phyloP scores from a whole-genome alignment of 805 yeast species.

The Candida succiphila region DNA sequence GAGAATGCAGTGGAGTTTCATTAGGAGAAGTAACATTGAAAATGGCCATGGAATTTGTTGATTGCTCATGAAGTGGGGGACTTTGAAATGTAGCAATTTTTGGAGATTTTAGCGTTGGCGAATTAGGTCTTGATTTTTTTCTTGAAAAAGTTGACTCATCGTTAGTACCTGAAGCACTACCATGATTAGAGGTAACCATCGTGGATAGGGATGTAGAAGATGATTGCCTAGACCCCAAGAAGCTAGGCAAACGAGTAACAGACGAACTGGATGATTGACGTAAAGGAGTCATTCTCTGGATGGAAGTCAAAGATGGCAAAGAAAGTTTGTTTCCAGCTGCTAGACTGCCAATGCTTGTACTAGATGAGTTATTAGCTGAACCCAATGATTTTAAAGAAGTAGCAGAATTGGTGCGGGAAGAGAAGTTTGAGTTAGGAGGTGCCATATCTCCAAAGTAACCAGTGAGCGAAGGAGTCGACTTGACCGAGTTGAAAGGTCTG shows the following conservation, averaged over 20 bases:
- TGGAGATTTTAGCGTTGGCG: slow-evolving; percentile 16
- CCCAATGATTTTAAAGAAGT: slow-evolving; percentile 21
- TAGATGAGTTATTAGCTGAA: slow-evolving; percentile 18
- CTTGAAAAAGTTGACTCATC: slow-evolving; percentile 32
- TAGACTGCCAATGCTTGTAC: slow-evolving; percentile 6
- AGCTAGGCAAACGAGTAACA: slow-evolving; percentile 11
- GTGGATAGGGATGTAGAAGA: slow-evolving; percentile 15
- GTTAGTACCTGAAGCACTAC: slow-evolving; percentile 18
- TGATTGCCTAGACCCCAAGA: slow-evolving; percentile 7
- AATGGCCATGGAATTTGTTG: slow-evolving; percentile 15
- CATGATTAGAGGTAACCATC: slow-evolving; percentile 7
- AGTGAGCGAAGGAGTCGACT: slow-evolving; percentile 13
- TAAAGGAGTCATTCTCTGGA: slow-evolving; percentile 58
- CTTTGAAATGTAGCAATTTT: slow-evolving; percentile 10
- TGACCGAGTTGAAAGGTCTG: slow-evolving; percentile 10
- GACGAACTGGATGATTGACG: slow-evolving; percentile 17
- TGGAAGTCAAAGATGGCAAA: slow-evolving; percentile 30
- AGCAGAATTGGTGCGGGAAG: slow-evolving; percentile 22
- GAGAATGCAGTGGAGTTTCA: slow-evolving; percentile 25
- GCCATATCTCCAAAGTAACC: slow-evolving; percentile 13
- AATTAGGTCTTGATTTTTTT: slow-evolving; percentile 29
- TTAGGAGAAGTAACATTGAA: slow-evolving; percentile 24
- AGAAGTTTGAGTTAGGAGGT: slow-evolving; percentile 19
- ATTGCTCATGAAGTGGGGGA: slow-evolving; percentile 23
- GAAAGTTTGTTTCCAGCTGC: slow-evolving; percentile 3